Percentiles rank a stretch among this genome's conserved stretches.
phyloP scores from a whole-genome alignment of 2,329 filamentous ascomycete genomes.

The Metarhizium sp. region DNA sequence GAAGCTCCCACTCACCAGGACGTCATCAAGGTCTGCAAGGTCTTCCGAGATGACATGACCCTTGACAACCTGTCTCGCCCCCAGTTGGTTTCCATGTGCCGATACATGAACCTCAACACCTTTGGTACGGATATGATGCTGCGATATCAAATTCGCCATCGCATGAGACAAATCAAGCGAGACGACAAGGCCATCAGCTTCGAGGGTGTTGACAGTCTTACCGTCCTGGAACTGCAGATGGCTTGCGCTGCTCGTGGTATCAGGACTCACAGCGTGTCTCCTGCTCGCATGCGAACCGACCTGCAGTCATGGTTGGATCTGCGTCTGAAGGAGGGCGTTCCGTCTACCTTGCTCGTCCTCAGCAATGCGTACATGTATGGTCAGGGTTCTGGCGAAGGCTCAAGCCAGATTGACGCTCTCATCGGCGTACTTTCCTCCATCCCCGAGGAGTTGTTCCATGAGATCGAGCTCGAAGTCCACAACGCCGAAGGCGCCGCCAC shows the following conservation, averaged over 20 bases:
- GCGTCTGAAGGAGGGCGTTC: slow-evolving; percentile 87
- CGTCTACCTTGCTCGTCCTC: slow-evolving; percentile 86
- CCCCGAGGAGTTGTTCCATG: slow-evolving; percentile 97
- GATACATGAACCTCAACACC: slow-evolving; percentile 95
- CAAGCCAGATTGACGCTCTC: slow-evolving; percentile 84
- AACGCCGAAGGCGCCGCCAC: slow-evolving; percentile 93
- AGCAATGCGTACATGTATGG: slow-evolving; percentile 98
- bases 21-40: slow-evolving; percentile 97
- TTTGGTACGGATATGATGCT: slow-evolving; percentile 98
- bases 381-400: slow-evolving; percentile 78
- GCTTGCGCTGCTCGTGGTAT: slow-evolving; percentile 89
- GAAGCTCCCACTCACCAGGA: slow-evolving; percentile 82
- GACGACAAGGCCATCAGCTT: slow-evolving; percentile 91
- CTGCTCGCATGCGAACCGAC: slow-evolving; percentile 78
- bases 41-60: slow-evolving; percentile 96
- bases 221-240: slow-evolving; percentile 86
- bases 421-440: slow-evolving; percentile 89
- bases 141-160: slow-evolving; percentile 90
- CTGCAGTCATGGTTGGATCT: slow-evolving; percentile 91
- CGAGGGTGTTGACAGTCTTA: slow-evolving; percentile 86
- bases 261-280: slow-evolving; percentile 84
- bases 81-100: slow-evolving; percentile 94
- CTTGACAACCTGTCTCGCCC: slow-evolving; percentile 94
- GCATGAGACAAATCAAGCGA: slow-evolving; percentile 98
- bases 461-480: slow-evolving; percentile 97